Evolutionary conservation across 129 eudicot species (phyloP).

Genomic region (Pulicaria dysenterica): DNA sequence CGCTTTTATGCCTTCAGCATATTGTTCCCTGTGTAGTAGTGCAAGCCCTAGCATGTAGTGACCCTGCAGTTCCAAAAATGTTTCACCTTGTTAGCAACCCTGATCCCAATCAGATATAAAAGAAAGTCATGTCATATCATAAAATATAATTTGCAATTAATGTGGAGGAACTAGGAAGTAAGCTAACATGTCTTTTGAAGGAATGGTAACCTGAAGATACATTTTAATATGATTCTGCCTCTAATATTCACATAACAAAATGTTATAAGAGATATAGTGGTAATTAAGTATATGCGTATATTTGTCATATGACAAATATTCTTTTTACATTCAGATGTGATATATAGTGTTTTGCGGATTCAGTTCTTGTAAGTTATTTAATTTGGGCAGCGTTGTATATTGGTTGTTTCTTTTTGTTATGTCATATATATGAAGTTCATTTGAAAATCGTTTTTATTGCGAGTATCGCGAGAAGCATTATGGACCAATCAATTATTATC

Average conservation of each 20-base stretch:
- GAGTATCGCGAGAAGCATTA: too few species aligned
- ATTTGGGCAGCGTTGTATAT: too few species aligned
- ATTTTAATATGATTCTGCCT: not conserved
- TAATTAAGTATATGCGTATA: too few species aligned
- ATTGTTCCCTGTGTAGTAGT: conserved; percentile 56
- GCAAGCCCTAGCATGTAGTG: conserved; percentile 92
- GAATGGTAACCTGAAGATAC: conserved; percentile 8
- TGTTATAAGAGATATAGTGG: too few species aligned
- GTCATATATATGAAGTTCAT: too few species aligned
- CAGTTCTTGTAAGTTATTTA: too few species aligned
- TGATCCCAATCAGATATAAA: conserved; percentile 7
- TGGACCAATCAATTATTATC: too few species aligned
- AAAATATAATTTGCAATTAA: not conserved
- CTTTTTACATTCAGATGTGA: too few species aligned
- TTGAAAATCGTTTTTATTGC: too few species aligned
- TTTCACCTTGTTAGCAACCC: conserved; percentile 21
- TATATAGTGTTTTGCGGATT: too few species aligned
- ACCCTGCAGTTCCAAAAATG: conserved; percentile 49
- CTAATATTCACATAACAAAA: not conserved
- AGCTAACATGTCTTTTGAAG: not conserved
- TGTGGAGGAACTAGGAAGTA: not conserved
- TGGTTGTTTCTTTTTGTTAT: too few species aligned
- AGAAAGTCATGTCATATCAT: not conserved
- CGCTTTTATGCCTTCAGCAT: conserved; percentile 64
- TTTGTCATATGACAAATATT: too few species aligned